These are phyloP conservation scores for Forsythia viridissima DNA, from an alignment of 257 asterid genomes.

Conservation along the genomic window DNA sequence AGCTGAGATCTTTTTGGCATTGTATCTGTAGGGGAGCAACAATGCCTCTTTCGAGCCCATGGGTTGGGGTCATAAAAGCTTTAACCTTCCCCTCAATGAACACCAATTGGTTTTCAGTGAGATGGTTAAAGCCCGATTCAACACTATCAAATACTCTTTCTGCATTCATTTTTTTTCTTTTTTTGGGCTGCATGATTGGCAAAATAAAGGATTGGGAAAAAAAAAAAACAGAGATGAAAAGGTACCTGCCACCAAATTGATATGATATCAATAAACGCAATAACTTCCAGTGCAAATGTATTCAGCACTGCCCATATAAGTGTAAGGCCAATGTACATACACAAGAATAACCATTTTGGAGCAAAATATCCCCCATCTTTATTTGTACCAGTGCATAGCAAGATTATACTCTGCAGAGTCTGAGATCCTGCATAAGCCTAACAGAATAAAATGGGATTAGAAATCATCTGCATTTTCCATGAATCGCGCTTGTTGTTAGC, in stretches of 20 bases:
- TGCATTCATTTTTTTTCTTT: too few species aligned
- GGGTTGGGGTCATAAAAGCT: too few species aligned
- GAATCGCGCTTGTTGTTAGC: not conserved
- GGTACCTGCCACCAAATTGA: constrained; percentile 59
- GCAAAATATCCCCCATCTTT: constrained; percentile 50
- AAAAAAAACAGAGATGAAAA: not conserved
- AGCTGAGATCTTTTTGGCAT: too few species aligned
- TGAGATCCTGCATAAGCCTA: constrained; percentile 54
- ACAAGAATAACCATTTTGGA: constrained; percentile 40
- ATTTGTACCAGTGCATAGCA: constrained; percentile 42
- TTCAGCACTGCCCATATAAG: constrained; percentile 50
- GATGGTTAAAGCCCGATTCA: too few species aligned
- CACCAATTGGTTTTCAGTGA: too few species aligned
- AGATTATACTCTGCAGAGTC: constrained; percentile 41
- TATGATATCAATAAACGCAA: constrained; percentile 42
- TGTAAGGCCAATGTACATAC: constrained; percentile 36
- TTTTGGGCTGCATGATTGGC: not conserved
- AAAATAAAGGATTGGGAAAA: not conserved
- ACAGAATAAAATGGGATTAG: too few species aligned
- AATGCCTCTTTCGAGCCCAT: too few species aligned
- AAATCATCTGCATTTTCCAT: not conserved
- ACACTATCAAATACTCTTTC: too few species aligned
- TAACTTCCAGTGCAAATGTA: constrained; percentile 43
- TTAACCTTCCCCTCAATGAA: too few species aligned
- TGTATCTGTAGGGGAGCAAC: too few species aligned